phyloP scores from a whole-genome alignment of 1,284 basidiomycete genomes.

The Uromyces viciae-fabae region DNA sequence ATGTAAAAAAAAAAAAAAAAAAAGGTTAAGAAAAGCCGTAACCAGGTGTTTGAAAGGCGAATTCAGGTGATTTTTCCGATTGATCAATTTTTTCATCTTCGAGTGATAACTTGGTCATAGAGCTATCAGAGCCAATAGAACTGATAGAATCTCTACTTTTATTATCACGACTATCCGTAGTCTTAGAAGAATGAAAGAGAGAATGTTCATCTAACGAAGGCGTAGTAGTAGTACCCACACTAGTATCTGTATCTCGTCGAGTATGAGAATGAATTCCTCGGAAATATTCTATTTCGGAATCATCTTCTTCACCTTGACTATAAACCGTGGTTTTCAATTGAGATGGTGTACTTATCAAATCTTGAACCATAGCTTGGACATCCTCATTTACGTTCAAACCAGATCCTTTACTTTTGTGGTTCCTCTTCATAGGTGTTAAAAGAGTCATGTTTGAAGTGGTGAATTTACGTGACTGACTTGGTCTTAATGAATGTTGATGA shows the following conservation, averaged over 20 bases:
- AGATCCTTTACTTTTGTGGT: not conserved
- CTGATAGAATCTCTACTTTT: too few species aligned
- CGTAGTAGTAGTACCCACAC: too few species aligned
- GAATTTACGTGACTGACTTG: conserved; percentile 7
- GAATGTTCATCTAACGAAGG: too few species aligned
- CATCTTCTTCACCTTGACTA: conserved; percentile 2
- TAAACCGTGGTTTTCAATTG: not conserved
- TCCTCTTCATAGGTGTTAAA: conserved; percentile 1
- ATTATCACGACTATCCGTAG: too few species aligned
- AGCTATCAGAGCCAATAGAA: too few species aligned
- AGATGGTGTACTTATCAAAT: conserved; percentile 1
- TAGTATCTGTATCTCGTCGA: too few species aligned
- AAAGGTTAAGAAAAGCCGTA: conserved; percentile 24
- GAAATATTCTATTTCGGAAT: not conserved
- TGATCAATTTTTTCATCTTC: too few species aligned
- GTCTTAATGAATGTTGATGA: not conserved
- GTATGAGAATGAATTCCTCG: too few species aligned
- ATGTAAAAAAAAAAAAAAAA: not conserved
- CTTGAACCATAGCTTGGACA: conserved; percentile 6
- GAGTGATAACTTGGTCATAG: too few species aligned
- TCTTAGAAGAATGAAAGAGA: too few species aligned
- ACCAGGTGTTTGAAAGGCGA: conserved; percentile 31
- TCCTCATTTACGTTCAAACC: not conserved
- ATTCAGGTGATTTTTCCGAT: conserved; percentile 24
- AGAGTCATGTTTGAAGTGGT: conserved; percentile 25